A percentile compares a stretch with the other conserved stretches of the same genome.
Evolutionary conservation across 768 basidiomycete species (phyloP).

Genomic region (Agrocybe chaxingu): DNA sequence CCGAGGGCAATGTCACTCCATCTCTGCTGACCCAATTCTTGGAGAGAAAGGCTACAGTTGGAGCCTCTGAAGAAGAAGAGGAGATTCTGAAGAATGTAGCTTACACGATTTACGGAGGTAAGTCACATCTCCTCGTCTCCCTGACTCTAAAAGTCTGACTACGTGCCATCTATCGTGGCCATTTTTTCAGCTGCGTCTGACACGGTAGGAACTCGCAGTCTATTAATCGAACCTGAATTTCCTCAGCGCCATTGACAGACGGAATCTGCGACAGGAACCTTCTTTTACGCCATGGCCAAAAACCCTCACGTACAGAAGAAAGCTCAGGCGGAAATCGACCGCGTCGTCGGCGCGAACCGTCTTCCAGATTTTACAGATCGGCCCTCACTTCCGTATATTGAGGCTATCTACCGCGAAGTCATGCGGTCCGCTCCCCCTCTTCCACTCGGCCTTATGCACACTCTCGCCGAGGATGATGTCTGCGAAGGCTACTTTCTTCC

Average conservation of each 20-base stretch:
- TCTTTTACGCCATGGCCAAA: constrained; percentile 26
- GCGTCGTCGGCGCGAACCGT: constrained; percentile 25
- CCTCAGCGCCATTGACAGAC: constrained; percentile 1
- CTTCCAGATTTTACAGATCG: constrained; percentile 26
- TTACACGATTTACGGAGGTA: constrained; percentile 17
- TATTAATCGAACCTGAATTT: too few species aligned
- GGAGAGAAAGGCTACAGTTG: constrained; percentile 8
- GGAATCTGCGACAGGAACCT: constrained; percentile 9
- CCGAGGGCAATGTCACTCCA: constrained; percentile 7
- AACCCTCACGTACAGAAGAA: constrained; percentile 28
- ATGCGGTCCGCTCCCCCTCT: constrained; percentile 17
- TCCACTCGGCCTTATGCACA: constrained; percentile 19
- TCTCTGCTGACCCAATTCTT: constrained; percentile 14
- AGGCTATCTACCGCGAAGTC: constrained; percentile 19
- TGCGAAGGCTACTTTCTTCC: constrained; percentile 28
- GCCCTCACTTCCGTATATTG: constrained; percentile 22
- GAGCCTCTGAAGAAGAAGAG: constrained; percentile 11
- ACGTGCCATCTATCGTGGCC: neutral
- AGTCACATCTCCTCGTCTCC: neutral
- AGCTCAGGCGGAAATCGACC: constrained; percentile 33
- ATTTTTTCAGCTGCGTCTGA: constrained; percentile 6
- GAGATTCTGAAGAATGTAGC: constrained; percentile 8
- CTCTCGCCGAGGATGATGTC: constrained; percentile 23
- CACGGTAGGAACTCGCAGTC: neutral
- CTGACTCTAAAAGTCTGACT: neutral